Evolutionary conservation across 805 yeast species (phyloP), one percentile per base, ranked within the genome.

Genomic region (Ogataea populi-albae): DNA sequence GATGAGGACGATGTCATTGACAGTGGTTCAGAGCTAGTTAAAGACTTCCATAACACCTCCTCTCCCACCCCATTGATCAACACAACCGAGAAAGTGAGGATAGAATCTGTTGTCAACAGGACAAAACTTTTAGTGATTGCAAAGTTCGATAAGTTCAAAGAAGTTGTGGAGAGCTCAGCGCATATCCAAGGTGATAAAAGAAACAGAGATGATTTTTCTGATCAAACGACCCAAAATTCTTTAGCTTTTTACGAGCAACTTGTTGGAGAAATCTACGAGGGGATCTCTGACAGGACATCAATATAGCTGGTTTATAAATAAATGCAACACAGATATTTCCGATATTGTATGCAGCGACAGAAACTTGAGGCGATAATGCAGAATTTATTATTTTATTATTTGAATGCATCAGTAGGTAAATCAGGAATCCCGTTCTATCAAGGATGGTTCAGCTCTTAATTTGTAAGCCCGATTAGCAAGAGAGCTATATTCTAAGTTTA

Each of bases 251-350:
- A 47, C 34, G 65, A 61, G 34, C 46, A 45, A 11, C 42, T 43
- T 14, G 43, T 62, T 3, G 68, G 68, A 5, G 65, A 62, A 34
- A 40, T 56, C 7, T 63, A 61, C 37, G 66, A 63, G 35, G 66
- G 66, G 1, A 48, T 62, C 15, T 42, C 51, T 17, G 64, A 59
- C 38, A 44, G 65, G 17, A 59, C 61, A 3, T 61, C 65, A 7
- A 49, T 55, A 14, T 60, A 41, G 38, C n/a, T n/a, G n/a, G n/a
- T n/a, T n/a, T n/a, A n/a, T n/a, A n/a, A n/a, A n/a, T n/a, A n/a
- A n/a, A n/a, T n/a, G n/a, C n/a, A n/a, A n/a, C n/a, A n/a, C n/a
- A n/a, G n/a, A n/a, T n/a, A n/a, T n/a, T n/a, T n/a, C n/a, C n/a
- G n/a, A n/a, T n/a, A n/a, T n/a, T n/a, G n/a, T n/a, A n/a, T n/a